Conservation (phyloP, 768 basidiomycete species). For the Trametes maxima region DNA sequence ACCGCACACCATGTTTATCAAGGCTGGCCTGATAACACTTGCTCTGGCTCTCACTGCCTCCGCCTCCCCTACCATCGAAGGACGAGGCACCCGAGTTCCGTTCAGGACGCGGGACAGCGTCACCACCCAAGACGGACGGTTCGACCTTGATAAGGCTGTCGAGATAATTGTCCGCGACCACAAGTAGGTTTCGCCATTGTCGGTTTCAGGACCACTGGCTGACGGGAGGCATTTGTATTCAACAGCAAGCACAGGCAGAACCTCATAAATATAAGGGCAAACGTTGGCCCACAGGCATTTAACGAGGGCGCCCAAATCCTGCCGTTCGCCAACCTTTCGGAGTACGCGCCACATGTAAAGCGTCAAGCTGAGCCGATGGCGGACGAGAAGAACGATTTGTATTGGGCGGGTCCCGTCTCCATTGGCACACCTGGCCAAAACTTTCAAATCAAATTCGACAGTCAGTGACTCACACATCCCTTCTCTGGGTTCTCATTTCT, state of each 20-base stretch:
- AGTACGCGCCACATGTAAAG: not conserved
- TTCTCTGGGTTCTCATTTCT: not conserved
- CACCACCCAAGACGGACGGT: constrained; percentile 13
- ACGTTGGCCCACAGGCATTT: constrained; percentile 18
- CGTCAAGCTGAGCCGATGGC: constrained; percentile 28
- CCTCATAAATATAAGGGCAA: constrained; percentile 16
- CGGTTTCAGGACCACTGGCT: not conserved
- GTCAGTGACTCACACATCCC: not conserved
- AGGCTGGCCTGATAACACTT: constrained; percentile 3
- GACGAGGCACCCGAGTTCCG: constrained; percentile 9
- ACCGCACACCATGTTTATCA: constrained; percentile 1
- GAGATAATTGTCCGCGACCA: constrained; percentile 13
- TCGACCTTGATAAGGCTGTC: constrained; percentile 22
- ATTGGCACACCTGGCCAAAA: constrained; percentile 47
- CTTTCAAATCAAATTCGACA: constrained; percentile 27
- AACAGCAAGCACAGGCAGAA: constrained; percentile 26
- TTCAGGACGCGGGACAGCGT: constrained; percentile 14
- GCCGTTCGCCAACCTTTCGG: constrained; percentile 13
- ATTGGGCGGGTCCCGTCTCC: constrained; percentile 46
- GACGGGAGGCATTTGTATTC: not conserved
- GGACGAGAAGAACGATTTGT: constrained; percentile 23
- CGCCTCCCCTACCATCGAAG: constrained; percentile 1
- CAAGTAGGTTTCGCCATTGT: constrained; percentile 17
- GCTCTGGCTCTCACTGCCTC: constrained; percentile 5
- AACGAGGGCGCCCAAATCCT: constrained; percentile 33